Evolutionary conservation across 768 basidiomycete genomes (phyloP), one percentile per base, ranked within the genome.

Genomic region (Tylopilus rubrobrunneus): DNA sequence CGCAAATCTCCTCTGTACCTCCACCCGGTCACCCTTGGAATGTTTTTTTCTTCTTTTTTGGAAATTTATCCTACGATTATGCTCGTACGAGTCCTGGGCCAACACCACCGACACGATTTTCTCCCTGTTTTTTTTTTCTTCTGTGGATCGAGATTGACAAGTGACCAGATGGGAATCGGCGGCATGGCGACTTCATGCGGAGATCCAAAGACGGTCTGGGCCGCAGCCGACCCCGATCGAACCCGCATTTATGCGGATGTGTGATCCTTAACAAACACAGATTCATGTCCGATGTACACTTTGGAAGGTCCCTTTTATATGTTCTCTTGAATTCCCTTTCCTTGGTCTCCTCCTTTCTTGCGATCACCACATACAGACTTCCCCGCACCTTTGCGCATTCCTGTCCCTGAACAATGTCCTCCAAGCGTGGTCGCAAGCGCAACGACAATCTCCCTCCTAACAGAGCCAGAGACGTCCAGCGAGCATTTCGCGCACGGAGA

Each of bases 401-500:
- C 41, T 51, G 27, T 55, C 51, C 54, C 56, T 58, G 39, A 51
- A 63, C 12, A 62, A 90, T 89, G 87, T 90, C 88, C 62, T 90
- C 88, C 57, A 92, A 91, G 74, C 85, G 90, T 64, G 91, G 90
- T 56, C 82, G 90, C 64, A 92, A 92, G 65, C 77, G 89, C 59
- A 81, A 82, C 66, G 80, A 82, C 63, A 80, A 76, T 62, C 78
- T 83, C 37, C 82, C 82, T 62, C 81, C 82, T 57, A 76, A 74
- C 62, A 83, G 91, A 57, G 91, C 92, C 28, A 76, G 92, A 53
- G 92, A 94, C 64, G 89, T 93, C 17, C 92, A 95, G 67, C 74
- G 92, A 65, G 92, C 91, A 9, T 95, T 94, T 75, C 81, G 92
- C 57, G 92, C 92, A 33, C 77, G 92, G 59, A 82, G 92, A 62